Conservation (phyloP, 2,329 filamentous ascomycete genomes). For the Zymoseptoria passerinii region DNA sequence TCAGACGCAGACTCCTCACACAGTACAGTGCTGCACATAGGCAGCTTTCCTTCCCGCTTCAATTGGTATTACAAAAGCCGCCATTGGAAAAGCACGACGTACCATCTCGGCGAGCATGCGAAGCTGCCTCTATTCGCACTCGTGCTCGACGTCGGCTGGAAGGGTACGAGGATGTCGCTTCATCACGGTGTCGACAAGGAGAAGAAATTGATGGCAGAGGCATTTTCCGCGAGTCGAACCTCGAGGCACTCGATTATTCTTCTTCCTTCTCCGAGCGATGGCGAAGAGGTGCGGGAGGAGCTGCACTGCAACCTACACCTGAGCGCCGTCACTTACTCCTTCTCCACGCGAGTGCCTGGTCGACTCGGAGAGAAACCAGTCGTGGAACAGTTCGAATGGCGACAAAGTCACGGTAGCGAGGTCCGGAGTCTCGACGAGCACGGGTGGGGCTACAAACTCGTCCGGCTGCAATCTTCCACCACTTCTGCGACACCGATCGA, state of each 20-base stretch:
- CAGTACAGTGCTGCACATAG: neutral
- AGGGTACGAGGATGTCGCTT: constrained; percentile 7
- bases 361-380: constrained; percentile 2
- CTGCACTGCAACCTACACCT: constrained; percentile 4
- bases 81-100: constrained; percentile 4
- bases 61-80: constrained; percentile 10
- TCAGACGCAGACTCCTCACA: neutral
- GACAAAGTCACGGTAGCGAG: constrained; percentile 13
- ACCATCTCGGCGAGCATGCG: constrained; percentile 8
- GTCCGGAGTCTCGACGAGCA: constrained; percentile 10
- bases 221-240: constrained; percentile 1
- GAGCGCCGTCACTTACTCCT: constrained; percentile 5
- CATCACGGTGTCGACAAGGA: constrained; percentile 4
- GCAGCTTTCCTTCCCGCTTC: constrained; percentile 3
- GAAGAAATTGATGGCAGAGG: constrained; percentile 2
- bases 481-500: neutral
- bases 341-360: constrained; percentile 4
- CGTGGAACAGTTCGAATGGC: constrained; percentile 13
- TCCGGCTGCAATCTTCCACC: constrained; percentile 5
- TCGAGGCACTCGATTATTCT: constrained; percentile 3
- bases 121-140: constrained; percentile 8
- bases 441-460: constrained; percentile 14
- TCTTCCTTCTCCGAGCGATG: constrained; percentile 6
- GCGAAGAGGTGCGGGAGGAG: neutral
- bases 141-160: constrained; percentile 5